A percentile compares a stretch with the other conserved stretches of the same genome.
Evolutionary conservation across 176 grass and related monocot genomes (phyloP).

Genomic region (Pontederia crassipes): DNA sequence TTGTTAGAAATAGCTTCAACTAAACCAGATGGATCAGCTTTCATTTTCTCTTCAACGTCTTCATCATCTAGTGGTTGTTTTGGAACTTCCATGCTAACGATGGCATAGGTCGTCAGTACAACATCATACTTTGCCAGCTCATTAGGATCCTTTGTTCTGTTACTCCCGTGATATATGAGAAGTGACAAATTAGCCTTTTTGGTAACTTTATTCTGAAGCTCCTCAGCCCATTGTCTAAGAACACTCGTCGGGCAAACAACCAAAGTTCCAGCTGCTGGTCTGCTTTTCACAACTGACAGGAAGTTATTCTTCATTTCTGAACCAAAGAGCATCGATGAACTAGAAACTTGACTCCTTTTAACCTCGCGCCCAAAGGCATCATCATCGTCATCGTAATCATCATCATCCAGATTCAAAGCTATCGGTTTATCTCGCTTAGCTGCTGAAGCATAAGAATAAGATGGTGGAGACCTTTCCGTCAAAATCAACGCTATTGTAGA

Average conservation of each 20-base stretch:
- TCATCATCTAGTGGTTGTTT: slow-evolving; percentile 81
- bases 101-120: slow-evolving; percentile 93
- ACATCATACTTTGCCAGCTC: slow-evolving; percentile 95
- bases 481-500: slow-evolving; percentile 89
- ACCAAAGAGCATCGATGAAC: slow-evolving; percentile 12
- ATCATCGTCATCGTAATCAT: slow-evolving; percentile 34
- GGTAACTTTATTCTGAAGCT: slow-evolving; percentile 78
- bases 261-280: slow-evolving; percentile 90
- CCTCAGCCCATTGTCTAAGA: slow-evolving; percentile 89
- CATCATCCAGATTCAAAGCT: slow-evolving; percentile 79
- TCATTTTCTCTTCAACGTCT: slow-evolving; percentile 65
- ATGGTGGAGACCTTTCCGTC: slow-evolving; percentile 65
- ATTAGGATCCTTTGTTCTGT: slow-evolving; percentile 69
- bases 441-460: slow-evolving; percentile 18
- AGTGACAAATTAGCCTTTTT: slow-evolving; percentile 71
- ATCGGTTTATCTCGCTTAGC: slow-evolving; percentile 45
- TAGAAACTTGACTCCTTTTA: slow-evolving; percentile 26
- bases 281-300: slow-evolving; percentile 32
- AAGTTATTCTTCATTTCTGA: slow-evolving; percentile 33
- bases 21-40: slow-evolving; percentile 30
- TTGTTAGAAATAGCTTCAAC: slow-evolving; percentile 36
- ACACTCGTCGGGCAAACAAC: slow-evolving; percentile 99
- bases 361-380: slow-evolving; percentile 26
- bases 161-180: slow-evolving; percentile 94
- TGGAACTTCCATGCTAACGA: slow-evolving; percentile 96